Evolutionary conservation across 345 rosid genomes (phyloP).

Genomic region (Lepidium didymum): DNA sequence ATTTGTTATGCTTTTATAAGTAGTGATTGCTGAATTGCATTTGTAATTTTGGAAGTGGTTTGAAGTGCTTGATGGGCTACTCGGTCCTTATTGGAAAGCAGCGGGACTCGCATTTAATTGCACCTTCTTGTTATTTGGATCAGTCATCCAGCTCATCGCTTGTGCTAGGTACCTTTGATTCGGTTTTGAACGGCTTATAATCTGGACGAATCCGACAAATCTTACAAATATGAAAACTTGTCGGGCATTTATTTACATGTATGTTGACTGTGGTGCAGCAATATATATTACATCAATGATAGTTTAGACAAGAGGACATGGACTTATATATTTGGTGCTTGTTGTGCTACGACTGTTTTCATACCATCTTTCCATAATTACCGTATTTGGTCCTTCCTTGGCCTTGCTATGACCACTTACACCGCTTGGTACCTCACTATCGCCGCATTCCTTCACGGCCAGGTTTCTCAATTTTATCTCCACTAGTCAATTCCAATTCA

Average conservation of each 20-base stretch:
- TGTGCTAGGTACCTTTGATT: conserved; percentile 28
- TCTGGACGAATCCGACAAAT: no score
- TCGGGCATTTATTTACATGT: no score
- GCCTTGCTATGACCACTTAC: conserved; percentile 94
- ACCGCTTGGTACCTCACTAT: conserved; percentile 92
- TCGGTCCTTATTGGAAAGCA: conserved; percentile 62
- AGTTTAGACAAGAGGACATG: conserved; percentile 92
- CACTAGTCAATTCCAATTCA: no score
- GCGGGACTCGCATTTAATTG: conserved; percentile 58
- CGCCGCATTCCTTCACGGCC: conserved; percentile 76
- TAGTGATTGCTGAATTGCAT: neutral
- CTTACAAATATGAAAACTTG: no score
- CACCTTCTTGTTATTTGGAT: conserved; percentile 42
- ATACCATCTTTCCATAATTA: conserved; percentile 95
- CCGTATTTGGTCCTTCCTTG: conserved; percentile 95
- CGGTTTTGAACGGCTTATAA: neutral
- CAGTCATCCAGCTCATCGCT: conserved; percentile 41
- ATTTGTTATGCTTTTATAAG: neutral
- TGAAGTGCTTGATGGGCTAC: conserved; percentile 56
- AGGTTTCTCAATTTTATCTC: conserved; percentile 23
- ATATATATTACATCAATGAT: conserved; percentile 92
- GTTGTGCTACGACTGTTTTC: conserved; percentile 88
- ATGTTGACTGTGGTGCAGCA: no score
- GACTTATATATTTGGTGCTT: conserved; percentile 98
- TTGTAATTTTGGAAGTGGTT: conserved; percentile 43